A percentile compares a stretch with the other conserved stretches of the same genome.
phyloP scores from a whole-genome alignment of 805 yeast genomes.

The Suhomyces sp. region DNA sequence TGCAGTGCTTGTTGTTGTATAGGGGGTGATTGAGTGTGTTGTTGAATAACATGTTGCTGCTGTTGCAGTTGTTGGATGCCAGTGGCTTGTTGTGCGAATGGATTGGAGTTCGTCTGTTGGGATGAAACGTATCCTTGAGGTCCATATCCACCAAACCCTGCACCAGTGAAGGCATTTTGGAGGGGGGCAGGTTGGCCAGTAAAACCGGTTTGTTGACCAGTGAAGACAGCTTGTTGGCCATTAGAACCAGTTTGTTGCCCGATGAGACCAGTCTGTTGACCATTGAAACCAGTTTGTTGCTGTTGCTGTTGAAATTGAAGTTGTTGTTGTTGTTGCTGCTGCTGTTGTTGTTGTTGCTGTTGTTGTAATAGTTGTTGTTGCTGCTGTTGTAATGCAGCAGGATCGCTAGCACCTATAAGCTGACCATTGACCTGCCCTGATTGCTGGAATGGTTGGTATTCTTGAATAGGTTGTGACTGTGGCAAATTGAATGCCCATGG shows the following conservation, averaged over 20 bases:
- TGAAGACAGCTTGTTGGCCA: slow-evolving; percentile 9
- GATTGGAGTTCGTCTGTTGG: slow-evolving; percentile 9
- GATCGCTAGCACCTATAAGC: no score
- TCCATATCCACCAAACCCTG: slow-evolving; percentile 59
- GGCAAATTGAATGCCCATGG: slow-evolving; percentile 36
- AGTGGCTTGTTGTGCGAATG: slow-evolving; percentile 11
- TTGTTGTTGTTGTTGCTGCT: slow-evolving; percentile 16
- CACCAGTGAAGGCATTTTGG: slow-evolving; percentile 45
- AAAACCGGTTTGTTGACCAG: no score
- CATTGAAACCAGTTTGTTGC: slow-evolving; percentile 9
- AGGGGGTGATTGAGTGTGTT: slow-evolving; percentile 6
- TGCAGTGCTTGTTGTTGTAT: slow-evolving; percentile 12
- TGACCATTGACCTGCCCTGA: not conserved
- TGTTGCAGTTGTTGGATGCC: slow-evolving; percentile 7
- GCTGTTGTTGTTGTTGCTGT: slow-evolving; percentile 8
- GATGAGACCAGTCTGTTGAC: slow-evolving; percentile 9
- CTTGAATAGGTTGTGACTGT: slow-evolving; percentile 15
- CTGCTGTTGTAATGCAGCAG: slow-evolving; percentile 22
- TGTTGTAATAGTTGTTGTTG: slow-evolving; percentile 21
- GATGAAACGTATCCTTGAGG: slow-evolving; percentile 17
- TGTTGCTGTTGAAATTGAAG: slow-evolving; percentile 14
- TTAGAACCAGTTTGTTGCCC: slow-evolving; percentile 8
- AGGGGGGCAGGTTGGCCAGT: slow-evolving; percentile 9
- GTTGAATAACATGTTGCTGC: slow-evolving; percentile 8
- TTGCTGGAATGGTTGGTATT: slow-evolving; percentile 15